These are phyloP conservation scores for Escallonia herrerae DNA, from an alignment of 129 eudicot species.

Conservation along the genomic window DNA sequence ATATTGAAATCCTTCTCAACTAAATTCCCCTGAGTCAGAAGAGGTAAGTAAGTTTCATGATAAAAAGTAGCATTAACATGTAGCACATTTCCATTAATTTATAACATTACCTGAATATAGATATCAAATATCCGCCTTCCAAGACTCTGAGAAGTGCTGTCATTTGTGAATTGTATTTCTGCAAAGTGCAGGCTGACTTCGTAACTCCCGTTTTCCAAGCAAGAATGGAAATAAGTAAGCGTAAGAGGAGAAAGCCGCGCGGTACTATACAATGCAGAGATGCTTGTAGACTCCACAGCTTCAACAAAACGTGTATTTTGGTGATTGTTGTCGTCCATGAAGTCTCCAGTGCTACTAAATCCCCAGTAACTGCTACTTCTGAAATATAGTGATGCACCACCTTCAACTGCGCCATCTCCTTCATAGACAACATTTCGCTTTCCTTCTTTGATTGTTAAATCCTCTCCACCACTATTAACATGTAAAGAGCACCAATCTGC, in stretches of 20 bases:
- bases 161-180: conserved; percentile 58
- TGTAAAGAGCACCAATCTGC: conserved; percentile 87
- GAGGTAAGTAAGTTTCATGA: background rate
- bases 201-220: conserved; percentile 83
- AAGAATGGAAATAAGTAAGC: conserved; percentile 68
- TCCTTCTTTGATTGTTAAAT: conserved; percentile 29
- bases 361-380: conserved; percentile 51
- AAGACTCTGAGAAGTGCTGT: conserved; percentile 47
- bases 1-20: conserved; percentile 59
- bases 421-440: conserved; percentile 37
- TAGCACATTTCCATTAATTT: background rate
- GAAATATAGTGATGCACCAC: conserved; percentile 55
- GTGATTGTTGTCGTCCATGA: conserved; percentile 63
- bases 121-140: conserved; percentile 81
- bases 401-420: conserved; percentile 65
- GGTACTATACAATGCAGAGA: conserved; percentile 48
- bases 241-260: conserved; percentile 82
- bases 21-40: conserved; percentile 40
- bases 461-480: conserved; percentile 80
- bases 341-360: conserved; percentile 89
- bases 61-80: background rate
- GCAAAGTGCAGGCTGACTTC: conserved; percentile 71
- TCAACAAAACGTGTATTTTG: conserved; percentile 43
- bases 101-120: conserved; percentile 64
- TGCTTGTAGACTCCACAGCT: conserved; percentile 29